Base-by-base conservation (phyloP, 306 rosid species). In the Quercus agrifolia region DNA sequence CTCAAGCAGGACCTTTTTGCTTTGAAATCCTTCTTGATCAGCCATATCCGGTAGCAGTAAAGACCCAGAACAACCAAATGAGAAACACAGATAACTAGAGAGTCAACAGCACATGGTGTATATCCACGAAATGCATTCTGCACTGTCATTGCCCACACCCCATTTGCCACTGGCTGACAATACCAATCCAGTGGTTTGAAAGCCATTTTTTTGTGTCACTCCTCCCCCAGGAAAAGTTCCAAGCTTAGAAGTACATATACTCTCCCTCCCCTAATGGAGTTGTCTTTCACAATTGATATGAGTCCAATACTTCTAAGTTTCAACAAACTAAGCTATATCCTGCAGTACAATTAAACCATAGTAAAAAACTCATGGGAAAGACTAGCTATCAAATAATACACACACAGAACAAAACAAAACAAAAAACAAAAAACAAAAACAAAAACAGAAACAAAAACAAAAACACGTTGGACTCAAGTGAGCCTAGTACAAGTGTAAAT, bases 91-190 rank as follows among this genome's bases (percentile, higher is more conserved):
- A 91, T 70, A 56, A 95, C 99, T 33, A 91, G 33, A 72, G 97
- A 85, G 79, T 95, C 94, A 51, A 89, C 80, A 1, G 88, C 97
- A 62, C 99, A 95, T 0, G 99, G 98, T 61, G 99, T 93, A 82
- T 89, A 95, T 20, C 89, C 86, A 9, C 99, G 98, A 74, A 95
- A 90, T 72, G 94, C 96, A 89, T 95, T 90, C 83, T 85, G 87
- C 71, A 91, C 98, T 35, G 87, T 78, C 74, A 14, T 91, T 66
- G 96, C 74, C 99, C 99, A 91, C 35, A 76, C 88, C 72, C 99
- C 99, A 84, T 85, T 73, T 61, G 83, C 70, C 78, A 91, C 97
- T 0, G 99, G 98, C 67, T 82, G 91, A 82, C 99, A 95, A 83
- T 90, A 95, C 98, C 96, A 93, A 81, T 72, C 86, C 78, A 86